These are phyloP conservation scores for Fusarium sp. DNA, from an alignment of 2,329 filamentous ascomycete genomes.

Conservation along the genomic window DNA sequence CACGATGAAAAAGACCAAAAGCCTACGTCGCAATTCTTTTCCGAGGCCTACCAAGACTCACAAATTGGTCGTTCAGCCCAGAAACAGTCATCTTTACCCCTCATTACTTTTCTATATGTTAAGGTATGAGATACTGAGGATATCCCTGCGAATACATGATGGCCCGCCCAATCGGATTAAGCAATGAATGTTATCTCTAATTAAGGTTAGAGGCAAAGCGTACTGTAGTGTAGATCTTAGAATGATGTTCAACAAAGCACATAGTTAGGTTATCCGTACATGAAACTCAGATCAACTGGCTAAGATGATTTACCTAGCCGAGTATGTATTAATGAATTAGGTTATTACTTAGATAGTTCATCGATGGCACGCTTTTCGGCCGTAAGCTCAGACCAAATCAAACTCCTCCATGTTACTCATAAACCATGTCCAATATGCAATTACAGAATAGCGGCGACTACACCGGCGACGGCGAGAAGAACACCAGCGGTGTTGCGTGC, in stretches of 20 bases:
- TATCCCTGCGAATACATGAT: neutral
- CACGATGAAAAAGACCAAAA: slow-evolving; percentile 20
- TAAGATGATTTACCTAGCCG: neutral
- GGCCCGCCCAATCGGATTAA: neutral
- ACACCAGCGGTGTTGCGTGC: slow-evolving; percentile 47
- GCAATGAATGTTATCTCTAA: neutral
- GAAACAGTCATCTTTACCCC: neutral
- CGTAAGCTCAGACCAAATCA: slow-evolving; percentile 1
- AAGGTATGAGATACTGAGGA: neutral
- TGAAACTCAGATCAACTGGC: neutral
- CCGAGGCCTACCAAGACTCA: neutral
- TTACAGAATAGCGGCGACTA: slow-evolving; percentile 51
- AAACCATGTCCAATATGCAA: neutral
- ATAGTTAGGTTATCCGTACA: neutral
- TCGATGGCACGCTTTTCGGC: slow-evolving; percentile 19
- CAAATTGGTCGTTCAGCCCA: neutral
- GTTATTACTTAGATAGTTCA: slow-evolving; percentile 29
- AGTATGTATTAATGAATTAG: slow-evolving; percentile 39
- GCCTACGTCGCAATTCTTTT: neutral
- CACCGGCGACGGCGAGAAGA: slow-evolving; percentile 50
- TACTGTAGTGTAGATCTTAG: neutral
- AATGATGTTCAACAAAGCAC: neutral
- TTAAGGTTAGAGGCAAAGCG: neutral
- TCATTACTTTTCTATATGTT: neutral
- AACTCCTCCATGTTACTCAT: slow-evolving; percentile 15